phyloP scores from a whole-genome alignment of 2,329 filamentous ascomycete species.

The Dothideomycetidae sp. region DNA sequence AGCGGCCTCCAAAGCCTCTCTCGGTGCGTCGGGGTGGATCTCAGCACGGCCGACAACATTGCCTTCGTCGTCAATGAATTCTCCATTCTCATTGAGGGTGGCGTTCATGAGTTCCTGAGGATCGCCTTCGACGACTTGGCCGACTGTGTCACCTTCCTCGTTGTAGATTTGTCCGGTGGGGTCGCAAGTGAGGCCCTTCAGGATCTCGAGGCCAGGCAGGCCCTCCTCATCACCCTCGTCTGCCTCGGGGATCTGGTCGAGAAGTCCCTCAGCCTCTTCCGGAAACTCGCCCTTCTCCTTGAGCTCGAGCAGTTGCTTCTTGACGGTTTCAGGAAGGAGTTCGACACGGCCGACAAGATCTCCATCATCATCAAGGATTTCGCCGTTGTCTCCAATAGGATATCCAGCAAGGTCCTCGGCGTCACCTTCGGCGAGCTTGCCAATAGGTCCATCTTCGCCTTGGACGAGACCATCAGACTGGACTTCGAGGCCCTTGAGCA shows the following conservation, averaged over 20 bases:
- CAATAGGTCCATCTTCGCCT: conserved; percentile 35
- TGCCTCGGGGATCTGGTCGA: conserved; percentile 20
- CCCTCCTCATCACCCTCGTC: conserved; percentile 21
- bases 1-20: conserved; percentile 23
- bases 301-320: conserved; percentile 28
- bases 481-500: conserved; percentile 38
- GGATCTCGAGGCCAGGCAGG: conserved; percentile 31
- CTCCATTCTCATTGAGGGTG: conserved; percentile 38
- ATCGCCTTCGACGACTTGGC: conserved; percentile 34
- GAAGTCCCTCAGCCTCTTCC: conserved; percentile 22
- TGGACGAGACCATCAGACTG: conserved; percentile 40
- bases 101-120: conserved; percentile 34
- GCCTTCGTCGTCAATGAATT: conserved; percentile 41
- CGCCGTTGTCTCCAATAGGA: conserved; percentile 38
- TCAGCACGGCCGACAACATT: conserved; percentile 40
- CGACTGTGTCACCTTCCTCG: conserved; percentile 37
- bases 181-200: conserved; percentile 35
- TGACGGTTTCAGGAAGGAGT: conserved; percentile 31
- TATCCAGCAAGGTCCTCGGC: conserved; percentile 39
- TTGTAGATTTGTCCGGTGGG: conserved; percentile 35
- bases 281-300: conserved; percentile 25
- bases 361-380: conserved; percentile 42
- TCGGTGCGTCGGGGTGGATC: conserved; percentile 32
- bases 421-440: conserved; percentile 37
- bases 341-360: conserved; percentile 41